A percentile compares a stretch with the other conserved stretches of the same genome.
phyloP scores from a whole-genome alignment of 1,284 basidiomycete species.

The Ustilago trichophora region DNA sequence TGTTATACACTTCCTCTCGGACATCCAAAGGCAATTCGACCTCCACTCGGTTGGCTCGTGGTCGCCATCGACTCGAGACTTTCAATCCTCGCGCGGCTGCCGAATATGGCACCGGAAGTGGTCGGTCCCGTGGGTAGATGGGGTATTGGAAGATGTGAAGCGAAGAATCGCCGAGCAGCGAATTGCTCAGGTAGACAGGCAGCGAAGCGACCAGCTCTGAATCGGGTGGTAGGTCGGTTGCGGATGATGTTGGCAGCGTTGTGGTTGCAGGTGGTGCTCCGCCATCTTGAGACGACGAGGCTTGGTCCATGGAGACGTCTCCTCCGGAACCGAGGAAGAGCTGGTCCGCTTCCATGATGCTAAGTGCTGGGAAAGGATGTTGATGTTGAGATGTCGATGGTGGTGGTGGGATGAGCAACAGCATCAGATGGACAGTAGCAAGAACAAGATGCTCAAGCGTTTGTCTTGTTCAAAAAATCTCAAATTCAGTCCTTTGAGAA shows the following conservation, averaged over 20 bases:
- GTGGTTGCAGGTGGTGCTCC: neutral
- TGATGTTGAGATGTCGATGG: no score
- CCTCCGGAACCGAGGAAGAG: constrained; percentile 21
- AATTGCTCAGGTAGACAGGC: constrained; percentile 62
- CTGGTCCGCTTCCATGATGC: constrained; percentile 30
- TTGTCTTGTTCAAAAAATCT: no score
- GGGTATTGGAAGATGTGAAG: constrained; percentile 64
- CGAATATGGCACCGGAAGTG: constrained; percentile 59
- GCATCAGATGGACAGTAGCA: no score
- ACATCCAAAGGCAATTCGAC: constrained; percentile 63
- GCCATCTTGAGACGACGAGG: neutral
- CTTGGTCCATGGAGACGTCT: constrained; percentile 10
- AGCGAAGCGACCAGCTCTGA: constrained; percentile 57
- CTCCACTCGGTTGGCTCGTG: constrained; percentile 59
- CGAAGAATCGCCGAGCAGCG: constrained; percentile 45
- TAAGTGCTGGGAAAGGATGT: no score
- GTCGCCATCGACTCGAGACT: constrained; percentile 58
- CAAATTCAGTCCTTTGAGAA: neutral
- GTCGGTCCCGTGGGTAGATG: constrained; percentile 53
- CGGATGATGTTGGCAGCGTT: constrained; percentile 20
- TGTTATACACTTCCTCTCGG: constrained; percentile 59
- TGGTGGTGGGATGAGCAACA: constrained; percentile 1
- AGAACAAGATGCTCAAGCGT: no score
- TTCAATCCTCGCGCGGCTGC: constrained; percentile 56
- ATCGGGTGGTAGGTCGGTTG: constrained; percentile 37